Conservation (phyloP, 345 rosid species). For the Euphorbia tirucalli region DNA sequence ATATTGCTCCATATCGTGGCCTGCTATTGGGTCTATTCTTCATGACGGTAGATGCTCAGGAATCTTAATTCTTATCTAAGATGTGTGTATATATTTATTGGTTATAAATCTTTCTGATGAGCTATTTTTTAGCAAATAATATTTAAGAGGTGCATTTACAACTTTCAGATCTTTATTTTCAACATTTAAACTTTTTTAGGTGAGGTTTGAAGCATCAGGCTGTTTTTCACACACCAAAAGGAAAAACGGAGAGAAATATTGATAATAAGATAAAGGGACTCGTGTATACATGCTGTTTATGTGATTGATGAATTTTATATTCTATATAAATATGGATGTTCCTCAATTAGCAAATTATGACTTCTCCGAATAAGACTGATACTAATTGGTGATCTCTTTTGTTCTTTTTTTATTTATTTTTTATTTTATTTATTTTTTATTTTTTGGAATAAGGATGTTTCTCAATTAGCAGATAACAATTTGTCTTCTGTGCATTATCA, state of each 20-base stretch:
- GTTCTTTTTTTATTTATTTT: too few species aligned
- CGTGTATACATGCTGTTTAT: neutral
- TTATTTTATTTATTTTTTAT: neutral
- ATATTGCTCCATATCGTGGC: slow-evolving; percentile 99
- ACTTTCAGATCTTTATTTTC: neutral
- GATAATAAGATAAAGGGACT: neutral
- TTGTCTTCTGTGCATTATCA: slow-evolving; percentile 40
- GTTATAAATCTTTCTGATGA: neutral
- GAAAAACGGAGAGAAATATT: neutral
- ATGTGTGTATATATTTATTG: neutral
- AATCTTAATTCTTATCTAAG: slow-evolving; percentile 7
- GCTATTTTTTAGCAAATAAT: neutral
- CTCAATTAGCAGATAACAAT: slow-evolving; percentile 26
- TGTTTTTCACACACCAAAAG: neutral
- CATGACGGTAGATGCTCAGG: slow-evolving; percentile 72
- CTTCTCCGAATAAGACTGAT: neutral
- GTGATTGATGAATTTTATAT: slow-evolving; percentile 16
- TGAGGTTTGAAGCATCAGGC: neutral
- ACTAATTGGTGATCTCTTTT: neutral
- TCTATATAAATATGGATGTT: slow-evolving; percentile 17
- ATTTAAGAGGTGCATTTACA: neutral
- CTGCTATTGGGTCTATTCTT: slow-evolving; percentile 97
- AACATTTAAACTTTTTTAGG: neutral
- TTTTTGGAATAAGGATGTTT: slow-evolving; percentile 16
- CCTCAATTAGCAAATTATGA: slow-evolving; percentile 19